phyloP scores from a whole-genome alignment of 2,329 filamentous ascomycete species.

The Clonostachys solani region DNA sequence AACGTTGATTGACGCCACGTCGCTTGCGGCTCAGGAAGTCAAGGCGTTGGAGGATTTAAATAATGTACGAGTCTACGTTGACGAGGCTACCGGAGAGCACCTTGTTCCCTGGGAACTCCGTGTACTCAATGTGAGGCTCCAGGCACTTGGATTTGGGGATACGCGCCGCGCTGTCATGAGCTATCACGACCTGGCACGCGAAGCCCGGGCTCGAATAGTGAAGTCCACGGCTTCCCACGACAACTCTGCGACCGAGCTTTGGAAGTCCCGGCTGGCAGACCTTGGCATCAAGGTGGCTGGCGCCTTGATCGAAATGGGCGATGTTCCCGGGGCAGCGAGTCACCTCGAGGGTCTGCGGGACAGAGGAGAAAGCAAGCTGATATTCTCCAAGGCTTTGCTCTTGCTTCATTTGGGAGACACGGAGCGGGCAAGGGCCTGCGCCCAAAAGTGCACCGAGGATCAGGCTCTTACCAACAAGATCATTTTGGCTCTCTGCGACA shows the following conservation, averaged over 20 bases:
- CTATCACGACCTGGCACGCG: slow-evolving; percentile 81
- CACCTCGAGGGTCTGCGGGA: slow-evolving; percentile 61
- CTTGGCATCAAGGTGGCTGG: slow-evolving; percentile 65
- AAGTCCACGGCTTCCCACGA: slow-evolving; percentile 38
- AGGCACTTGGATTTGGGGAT: slow-evolving; percentile 83
- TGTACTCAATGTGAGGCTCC: slow-evolving; percentile 76
- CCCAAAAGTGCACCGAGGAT: slow-evolving; percentile 23
- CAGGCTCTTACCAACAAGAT: slow-evolving; percentile 37
- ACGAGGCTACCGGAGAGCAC: slow-evolving; percentile 49
- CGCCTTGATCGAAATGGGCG: slow-evolving; percentile 80
- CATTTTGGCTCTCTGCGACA: slow-evolving; percentile 65
- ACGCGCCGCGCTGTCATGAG: slow-evolving; percentile 80
- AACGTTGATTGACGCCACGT: slow-evolving; percentile 68
- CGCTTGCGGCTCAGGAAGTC: slow-evolving; percentile 65
- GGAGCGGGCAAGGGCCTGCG: slow-evolving; percentile 55
- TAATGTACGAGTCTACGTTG: slow-evolving; percentile 49
- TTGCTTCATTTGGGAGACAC: slow-evolving; percentile 78
- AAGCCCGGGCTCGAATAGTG: slow-evolving; percentile 61
- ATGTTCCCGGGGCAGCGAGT: slow-evolving; percentile 72
- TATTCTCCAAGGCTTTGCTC: slow-evolving; percentile 57
- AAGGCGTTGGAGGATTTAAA: slow-evolving; percentile 61
- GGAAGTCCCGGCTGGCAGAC: slow-evolving; percentile 70
- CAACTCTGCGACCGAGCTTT: slow-evolving; percentile 55
- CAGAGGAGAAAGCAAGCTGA: slow-evolving; percentile 32
- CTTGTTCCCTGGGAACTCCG: slow-evolving; percentile 86